Evolutionary conservation across 2,329 filamentous ascomycete genomes (phyloP).

Genomic region (Pseudocercospora eumusae): DNA sequence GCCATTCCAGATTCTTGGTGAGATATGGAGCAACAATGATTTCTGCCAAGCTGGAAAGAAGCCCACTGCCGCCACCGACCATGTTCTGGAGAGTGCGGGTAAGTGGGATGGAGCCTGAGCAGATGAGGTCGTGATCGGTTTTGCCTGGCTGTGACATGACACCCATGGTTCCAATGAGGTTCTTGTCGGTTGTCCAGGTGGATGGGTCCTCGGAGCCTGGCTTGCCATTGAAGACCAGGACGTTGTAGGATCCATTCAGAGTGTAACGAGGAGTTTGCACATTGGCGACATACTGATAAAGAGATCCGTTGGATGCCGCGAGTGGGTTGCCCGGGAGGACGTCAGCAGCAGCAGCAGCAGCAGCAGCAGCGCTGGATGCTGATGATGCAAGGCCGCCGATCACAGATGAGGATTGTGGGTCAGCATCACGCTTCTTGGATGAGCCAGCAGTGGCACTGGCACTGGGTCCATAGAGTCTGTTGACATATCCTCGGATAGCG

Average conservation of each 20-base stretch:
- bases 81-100: constrained; percentile 46
- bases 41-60: constrained; percentile 38
- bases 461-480: constrained; percentile 58
- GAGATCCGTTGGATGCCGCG: constrained; percentile 44
- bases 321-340: constrained; percentile 22
- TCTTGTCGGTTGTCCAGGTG: constrained; percentile 55
- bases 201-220: constrained; percentile 44
- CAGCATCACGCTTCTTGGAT: constrained; percentile 34
- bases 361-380: constrained; percentile 1
- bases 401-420: constrained; percentile 11
- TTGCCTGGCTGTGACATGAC: constrained; percentile 34
- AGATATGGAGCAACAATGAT: constrained; percentile 37
- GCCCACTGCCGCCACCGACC: constrained; percentile 28
- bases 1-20: constrained; percentile 40
- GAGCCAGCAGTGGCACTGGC: constrained; percentile 39
- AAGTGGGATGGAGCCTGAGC: constrained; percentile 49
- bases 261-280: constrained; percentile 63
- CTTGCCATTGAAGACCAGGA: constrained; percentile 68
- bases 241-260: constrained; percentile 61
- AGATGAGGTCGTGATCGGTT: constrained; percentile 31
- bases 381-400: neutral
- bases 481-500: constrained; percentile 51
- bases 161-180: constrained; percentile 63
- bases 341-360: constrained; percentile 9
- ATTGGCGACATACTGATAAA: constrained; percentile 69